These are phyloP conservation scores for Penicillium roqueforti DNA, from an alignment of 495 filamentous ascomycete genomes.

Conservation along the genomic window DNA sequence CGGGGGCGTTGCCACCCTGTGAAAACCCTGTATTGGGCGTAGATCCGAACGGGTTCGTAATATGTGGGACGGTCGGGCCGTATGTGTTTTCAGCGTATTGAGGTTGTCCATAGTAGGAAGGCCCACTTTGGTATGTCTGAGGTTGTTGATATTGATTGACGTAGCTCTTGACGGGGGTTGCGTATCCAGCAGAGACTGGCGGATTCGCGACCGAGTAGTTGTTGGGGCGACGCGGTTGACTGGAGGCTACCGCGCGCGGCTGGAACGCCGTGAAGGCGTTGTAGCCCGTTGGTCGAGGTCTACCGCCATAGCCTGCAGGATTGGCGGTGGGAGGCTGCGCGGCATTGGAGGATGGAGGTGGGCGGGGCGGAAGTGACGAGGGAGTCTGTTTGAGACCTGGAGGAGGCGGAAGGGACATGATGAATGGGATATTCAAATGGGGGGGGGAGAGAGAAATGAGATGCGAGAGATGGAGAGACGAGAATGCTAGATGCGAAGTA, in stretches of 20 bases:
- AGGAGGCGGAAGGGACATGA: constrained; percentile 92
- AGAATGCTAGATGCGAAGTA: constrained; percentile 34
- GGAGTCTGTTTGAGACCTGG: constrained; percentile 73
- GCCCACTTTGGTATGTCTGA: constrained; percentile 41
- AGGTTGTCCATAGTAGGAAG: constrained; percentile 48
- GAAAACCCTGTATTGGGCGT: constrained; percentile 45
- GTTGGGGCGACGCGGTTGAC: constrained; percentile 38
- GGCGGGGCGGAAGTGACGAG: constrained; percentile 78
- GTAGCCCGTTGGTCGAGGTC: constrained; percentile 31
- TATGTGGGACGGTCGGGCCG: constrained; percentile 62
- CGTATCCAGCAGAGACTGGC: constrained; percentile 40
- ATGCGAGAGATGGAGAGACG: constrained; percentile 24
- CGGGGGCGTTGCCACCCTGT: constrained; percentile 36
- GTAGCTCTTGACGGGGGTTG: constrained; percentile 32
- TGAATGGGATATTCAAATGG: constrained; percentile 62
- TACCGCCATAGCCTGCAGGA: constrained; percentile 38
- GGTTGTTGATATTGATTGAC: constrained; percentile 34
- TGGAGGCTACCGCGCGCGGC: constrained; percentile 59
- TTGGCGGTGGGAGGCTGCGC: constrained; percentile 42
- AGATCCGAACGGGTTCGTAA: constrained; percentile 80
- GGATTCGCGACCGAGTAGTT: constrained; percentile 43
- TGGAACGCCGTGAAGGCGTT: constrained; percentile 54
- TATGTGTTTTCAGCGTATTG: constrained; percentile 50
- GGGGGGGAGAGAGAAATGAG: constrained; percentile 18
- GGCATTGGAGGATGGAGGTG: constrained; percentile 58